Evolutionary conservation across 345 rosid species (phyloP), one percentile per base, ranked within the genome.

Genomic region (Streptanthus diversifolius): DNA sequence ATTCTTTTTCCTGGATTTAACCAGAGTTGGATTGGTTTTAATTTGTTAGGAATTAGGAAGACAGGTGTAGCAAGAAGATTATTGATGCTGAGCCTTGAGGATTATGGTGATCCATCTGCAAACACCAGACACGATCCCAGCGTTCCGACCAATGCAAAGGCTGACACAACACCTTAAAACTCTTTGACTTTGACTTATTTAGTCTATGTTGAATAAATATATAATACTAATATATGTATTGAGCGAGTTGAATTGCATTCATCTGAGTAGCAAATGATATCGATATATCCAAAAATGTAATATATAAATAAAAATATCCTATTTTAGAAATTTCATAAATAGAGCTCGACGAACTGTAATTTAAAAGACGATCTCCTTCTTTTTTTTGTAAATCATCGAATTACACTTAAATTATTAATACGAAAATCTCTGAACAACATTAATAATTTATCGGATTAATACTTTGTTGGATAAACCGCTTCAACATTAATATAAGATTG

Each of bases 31-130:
- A 63, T 12, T 64, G 58, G 36, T 57, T 66, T 64, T 19, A 8
- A 14, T 49, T 74, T 58, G 8, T 39, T 39, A 74, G 78, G 66
- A 29, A 13, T 27, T 58, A 53, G 18, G 15, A 29, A 48, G 53
- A 57, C 43, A 19, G 2, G 13, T 14, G 21, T 54, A 1, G 61
- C 13, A 32, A 43, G 53, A n/a, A 65, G 69, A 48, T 32, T 15
- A 29, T 55, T 74, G 24, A 70, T 62, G 71, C 30, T 49, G 56
- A 29, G 4, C 64, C 45, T 18, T 10, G 69, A 74, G 57, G 82
- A 79, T 43, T 79, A 79, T 64, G 15, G 21, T 11, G 82, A 79
- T 36, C 82, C 82, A 33, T 33, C 72, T 29, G 79, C 79, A 36
- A 79, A 79, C 40, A 61, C 69, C 0, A 39, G 64, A 35, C 76